A percentile compares a stretch with the other conserved stretches of the same genome.
Conservation (phyloP, 208 protist genomes). For the Leishmania arabica region DNA sequence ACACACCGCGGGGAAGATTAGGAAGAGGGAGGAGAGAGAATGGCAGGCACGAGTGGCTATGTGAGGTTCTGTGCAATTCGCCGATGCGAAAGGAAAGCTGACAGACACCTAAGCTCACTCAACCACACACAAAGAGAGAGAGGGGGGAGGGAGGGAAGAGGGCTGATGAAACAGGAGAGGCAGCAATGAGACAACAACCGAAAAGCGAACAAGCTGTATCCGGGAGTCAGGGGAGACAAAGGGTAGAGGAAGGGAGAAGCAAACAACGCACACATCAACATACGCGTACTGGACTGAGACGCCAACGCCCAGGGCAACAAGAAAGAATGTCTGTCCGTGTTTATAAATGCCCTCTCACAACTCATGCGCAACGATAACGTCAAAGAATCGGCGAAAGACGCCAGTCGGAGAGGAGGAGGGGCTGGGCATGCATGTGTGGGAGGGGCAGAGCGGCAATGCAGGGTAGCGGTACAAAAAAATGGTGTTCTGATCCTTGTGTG, state of each 20-base stretch:
- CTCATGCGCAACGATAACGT: neutral
- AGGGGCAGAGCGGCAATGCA: neutral
- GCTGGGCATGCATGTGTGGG: neutral
- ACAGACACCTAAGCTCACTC: neutral
- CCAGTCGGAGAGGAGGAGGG: neutral
- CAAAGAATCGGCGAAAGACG: slow-evolving; percentile 1
- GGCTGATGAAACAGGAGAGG: neutral
- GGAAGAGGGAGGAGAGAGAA: slow-evolving; percentile 5
- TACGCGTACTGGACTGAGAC: neutral
- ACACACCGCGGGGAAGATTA: slow-evolving; percentile 1
- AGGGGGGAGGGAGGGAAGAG: neutral
- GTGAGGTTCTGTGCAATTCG: neutral
- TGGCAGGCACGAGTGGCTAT: neutral
- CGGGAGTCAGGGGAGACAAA: neutral
- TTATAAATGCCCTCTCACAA: neutral
- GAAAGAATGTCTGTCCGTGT: neutral
- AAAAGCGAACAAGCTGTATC: neutral
- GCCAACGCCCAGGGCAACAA: neutral
- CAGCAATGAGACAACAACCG: neutral
- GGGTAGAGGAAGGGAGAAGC: neutral
- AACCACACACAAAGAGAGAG: neutral
- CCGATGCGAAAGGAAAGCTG: neutral
- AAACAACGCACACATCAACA: neutral
- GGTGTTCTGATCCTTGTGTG: neutral
- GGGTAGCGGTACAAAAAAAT: neutral